phyloP scores from a whole-genome alignment of 352 stramenopile species.

The Bremia lactucae region DNA sequence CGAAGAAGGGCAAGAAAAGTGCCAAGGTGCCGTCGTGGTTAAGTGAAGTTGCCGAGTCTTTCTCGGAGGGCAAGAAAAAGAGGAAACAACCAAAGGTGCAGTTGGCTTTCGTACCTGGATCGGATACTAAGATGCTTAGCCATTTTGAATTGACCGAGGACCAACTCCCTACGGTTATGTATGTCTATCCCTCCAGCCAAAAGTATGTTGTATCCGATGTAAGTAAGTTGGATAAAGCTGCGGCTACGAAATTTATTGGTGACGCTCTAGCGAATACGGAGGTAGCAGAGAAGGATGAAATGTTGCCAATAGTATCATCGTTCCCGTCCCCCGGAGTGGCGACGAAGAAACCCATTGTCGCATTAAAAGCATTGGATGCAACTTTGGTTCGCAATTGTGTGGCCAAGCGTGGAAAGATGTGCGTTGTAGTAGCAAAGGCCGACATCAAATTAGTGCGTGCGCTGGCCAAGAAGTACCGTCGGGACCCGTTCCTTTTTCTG shows the following conservation, averaged over 20 bases:
- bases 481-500: constrained; percentile 60
- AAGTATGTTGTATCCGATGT: constrained; percentile 35
- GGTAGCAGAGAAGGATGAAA: constrained; percentile 18
- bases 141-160: constrained; percentile 48
- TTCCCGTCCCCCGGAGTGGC: constrained; percentile 62
- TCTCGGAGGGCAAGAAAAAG: constrained; percentile 47
- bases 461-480: constrained; percentile 73
- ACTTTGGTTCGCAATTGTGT: constrained; percentile 30
- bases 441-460: constrained; percentile 27
- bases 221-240: constrained; percentile 31
- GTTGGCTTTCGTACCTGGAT: constrained; percentile 46
- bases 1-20: constrained; percentile 37
- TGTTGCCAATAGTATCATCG: constrained; percentile 26
- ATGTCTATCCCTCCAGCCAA: constrained; percentile 33
- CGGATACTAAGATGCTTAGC: constrained; percentile 55
- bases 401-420: constrained; percentile 54
- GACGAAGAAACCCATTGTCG: constrained; percentile 55
- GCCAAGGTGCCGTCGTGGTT: constrained; percentile 50
- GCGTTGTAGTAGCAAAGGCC: constrained; percentile 50
- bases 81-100: constrained; percentile 43
- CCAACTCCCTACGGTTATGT: constrained; percentile 48
- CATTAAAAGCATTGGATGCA: constrained; percentile 31
- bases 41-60: constrained; percentile 40
- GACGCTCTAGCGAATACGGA: constrained; percentile 28
- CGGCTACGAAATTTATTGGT: constrained; percentile 49